Evolutionary conservation across 2,329 filamentous ascomycete species (phyloP), one percentile per base, ranked within the genome.

Genomic region (Penicillium concentricum): DNA sequence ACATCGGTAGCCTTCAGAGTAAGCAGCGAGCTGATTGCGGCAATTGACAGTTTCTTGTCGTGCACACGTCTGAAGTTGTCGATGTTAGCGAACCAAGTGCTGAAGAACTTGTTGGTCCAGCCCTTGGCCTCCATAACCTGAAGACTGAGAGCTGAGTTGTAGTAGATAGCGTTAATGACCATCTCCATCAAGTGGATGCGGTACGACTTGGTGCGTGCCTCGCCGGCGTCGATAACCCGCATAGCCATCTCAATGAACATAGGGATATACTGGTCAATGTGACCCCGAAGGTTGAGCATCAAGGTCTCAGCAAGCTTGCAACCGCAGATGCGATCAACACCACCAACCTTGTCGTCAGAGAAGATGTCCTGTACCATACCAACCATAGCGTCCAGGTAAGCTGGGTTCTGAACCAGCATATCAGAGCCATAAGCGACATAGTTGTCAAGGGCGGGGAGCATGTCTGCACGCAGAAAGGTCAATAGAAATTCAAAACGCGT

Each of bases 71-170:
- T 90, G 78, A 99, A 97, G 69, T 86, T 88, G 61, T 96, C 89
- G 79, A 99, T 99, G 78, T 88, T 95, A 41, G 91, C 91, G 75
- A 99, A 99, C 94, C 94, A 99, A 57, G 95, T 80, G 76, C 91
- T 96, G 81, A 99, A 99, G 79, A 99, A 99, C 72, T 95, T 95
- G 78, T 97, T 97, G 7, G 94, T 97, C 93, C 92, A 97, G 59
- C 86, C 88, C 69, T 95, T 93, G 51, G 82, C 79, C 78, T 99
- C 94, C n/a, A 99, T 83, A 37, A 96, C 86, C 60, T 92, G 88
- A 22, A 99, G 83, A 24, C 92, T 84, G 58, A 97, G 82, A 43
- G 88, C 78, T 1, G 94, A 92, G 79, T 96, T 97, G 82, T 99
- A 99, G 82, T 97, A 96, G 68, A 97, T 92, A 54, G 90, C 87